Evolutionary conservation across 2,329 filamentous ascomycete species (phyloP).

Genomic region (Epichloe sp.): DNA sequence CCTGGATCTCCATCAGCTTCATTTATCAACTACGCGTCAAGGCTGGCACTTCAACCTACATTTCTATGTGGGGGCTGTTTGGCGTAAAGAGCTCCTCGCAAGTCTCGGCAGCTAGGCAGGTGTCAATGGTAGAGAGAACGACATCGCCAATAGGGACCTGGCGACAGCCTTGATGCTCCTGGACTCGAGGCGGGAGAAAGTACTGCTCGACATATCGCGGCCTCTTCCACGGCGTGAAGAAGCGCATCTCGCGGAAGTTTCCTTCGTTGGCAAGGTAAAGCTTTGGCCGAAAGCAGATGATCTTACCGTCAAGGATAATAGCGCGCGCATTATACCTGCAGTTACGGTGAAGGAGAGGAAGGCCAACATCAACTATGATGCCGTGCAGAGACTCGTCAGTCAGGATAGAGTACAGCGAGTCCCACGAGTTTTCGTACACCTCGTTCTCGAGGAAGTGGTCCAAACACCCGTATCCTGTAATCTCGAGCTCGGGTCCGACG

Average conservation of each 20-base stretch:
- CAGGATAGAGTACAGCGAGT: constrained; percentile 20
- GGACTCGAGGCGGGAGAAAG: constrained; percentile 19
- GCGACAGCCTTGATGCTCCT: constrained; percentile 18
- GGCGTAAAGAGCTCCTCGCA: constrained; percentile 4
- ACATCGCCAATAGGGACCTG: constrained; percentile 26
- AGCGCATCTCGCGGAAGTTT: constrained; percentile 22
- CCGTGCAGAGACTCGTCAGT: constrained; percentile 23
- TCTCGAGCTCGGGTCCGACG: constrained; percentile 41
- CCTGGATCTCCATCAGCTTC: background rate
- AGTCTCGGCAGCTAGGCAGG: constrained; percentile 22
- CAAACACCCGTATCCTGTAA: constrained; percentile 14
- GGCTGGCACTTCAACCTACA: background rate
- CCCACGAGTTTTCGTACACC: constrained; percentile 18
- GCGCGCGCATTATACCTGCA: constrained; percentile 8
- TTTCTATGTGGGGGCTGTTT: constrained; percentile 13
- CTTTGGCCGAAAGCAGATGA: constrained; percentile 44
- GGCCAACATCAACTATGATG: constrained; percentile 21
- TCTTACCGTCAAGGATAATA: constrained; percentile 40
- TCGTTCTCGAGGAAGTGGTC: constrained; percentile 39
- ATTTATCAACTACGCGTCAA: no score
- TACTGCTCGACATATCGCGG: constrained; percentile 20
- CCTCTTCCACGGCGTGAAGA: constrained; percentile 25
- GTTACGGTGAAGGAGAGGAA: constrained; percentile 28
- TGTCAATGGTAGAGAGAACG: constrained; percentile 23
- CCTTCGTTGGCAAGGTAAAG: constrained; percentile 23